Percentiles rank a stretch among this genome's conserved stretches.
Evolutionary conservation across 1,284 basidiomycete genomes (phyloP).

Genomic region (Trametes sp.): DNA sequence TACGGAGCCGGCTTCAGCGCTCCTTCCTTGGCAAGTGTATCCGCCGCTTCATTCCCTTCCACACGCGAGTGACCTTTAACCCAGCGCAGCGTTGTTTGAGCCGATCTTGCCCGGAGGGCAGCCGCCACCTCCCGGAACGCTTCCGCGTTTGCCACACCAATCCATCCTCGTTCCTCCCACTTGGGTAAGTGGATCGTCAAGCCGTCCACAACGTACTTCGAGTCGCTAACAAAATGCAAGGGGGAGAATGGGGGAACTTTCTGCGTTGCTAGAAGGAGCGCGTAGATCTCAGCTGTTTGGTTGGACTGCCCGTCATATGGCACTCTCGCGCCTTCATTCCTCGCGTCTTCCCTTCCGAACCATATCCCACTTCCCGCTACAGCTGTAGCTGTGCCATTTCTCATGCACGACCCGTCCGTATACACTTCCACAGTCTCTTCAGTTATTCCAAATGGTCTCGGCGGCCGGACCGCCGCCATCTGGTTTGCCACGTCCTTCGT

Average conservation of each 20-base stretch:
- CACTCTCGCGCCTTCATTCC: neutral
- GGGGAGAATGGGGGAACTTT: neutral
- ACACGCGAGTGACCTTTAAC: neutral
- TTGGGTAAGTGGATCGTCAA: neutral
- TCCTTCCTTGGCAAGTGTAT: neutral
- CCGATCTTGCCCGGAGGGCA: slow-evolving; percentile 23
- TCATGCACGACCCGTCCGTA: neutral
- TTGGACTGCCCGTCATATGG: neutral
- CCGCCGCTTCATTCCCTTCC: neutral
- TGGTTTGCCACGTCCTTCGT: neutral
- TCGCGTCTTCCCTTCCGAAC: neutral
- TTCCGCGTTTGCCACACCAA: neutral
- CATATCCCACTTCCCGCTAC: neutral
- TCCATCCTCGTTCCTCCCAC: slow-evolving; percentile 17
- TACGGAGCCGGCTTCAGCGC: neutral
- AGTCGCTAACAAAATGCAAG: neutral
- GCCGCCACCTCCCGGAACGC: slow-evolving; percentile 6
- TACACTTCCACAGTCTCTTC: neutral
- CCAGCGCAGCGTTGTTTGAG: neutral
- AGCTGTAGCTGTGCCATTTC: neutral
- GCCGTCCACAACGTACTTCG: neutral
- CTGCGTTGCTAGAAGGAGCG: neutral
- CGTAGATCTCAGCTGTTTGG: neutral
- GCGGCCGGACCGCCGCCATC: neutral
- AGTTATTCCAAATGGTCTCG: neutral